phyloP scores from a whole-genome alignment of 257 asterid genomes.

The Craterostigma plantagineum region DNA sequence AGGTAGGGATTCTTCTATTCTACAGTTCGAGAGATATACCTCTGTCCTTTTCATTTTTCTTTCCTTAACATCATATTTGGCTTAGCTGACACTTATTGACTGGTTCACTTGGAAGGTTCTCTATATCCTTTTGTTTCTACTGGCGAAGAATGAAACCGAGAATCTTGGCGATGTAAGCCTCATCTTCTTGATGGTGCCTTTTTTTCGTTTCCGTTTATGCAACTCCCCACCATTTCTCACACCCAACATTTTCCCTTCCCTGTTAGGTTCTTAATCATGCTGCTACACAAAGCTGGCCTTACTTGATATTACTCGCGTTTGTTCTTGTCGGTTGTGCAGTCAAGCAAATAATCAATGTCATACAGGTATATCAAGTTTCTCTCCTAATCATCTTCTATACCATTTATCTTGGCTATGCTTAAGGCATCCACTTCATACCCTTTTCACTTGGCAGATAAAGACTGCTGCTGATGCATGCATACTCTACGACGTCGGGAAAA shows the following conservation, averaged over 20 bases:
- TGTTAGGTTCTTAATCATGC: constrained; percentile 45
- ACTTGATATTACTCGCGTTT: constrained; percentile 27
- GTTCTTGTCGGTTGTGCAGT: constrained; percentile 57
- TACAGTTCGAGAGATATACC: neutral
- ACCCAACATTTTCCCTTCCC: neutral
- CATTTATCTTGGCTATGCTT: too few relatives aligned
- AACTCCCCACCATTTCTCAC: neutral
- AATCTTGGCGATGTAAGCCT: constrained; percentile 39
- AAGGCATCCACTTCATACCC: constrained; percentile 8
- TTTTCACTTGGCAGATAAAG: constrained; percentile 46
- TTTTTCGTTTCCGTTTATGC: too few relatives aligned
- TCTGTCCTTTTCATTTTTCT: neutral
- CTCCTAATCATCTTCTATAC: neutral
- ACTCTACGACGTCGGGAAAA: constrained; percentile 54
- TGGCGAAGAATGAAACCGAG: constrained; percentile 46
- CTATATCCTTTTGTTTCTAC: constrained; percentile 63
- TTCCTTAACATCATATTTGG: neutral
- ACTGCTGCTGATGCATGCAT: constrained; percentile 90
- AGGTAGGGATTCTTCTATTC: constrained; percentile 26
- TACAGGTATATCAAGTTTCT: constrained; percentile 34
- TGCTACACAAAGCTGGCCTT: constrained; percentile 34
- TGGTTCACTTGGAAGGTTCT: constrained; percentile 40
- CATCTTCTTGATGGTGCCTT: constrained; percentile 7
- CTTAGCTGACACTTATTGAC: too few relatives aligned
- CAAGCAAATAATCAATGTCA: constrained; percentile 66